Percentiles rank a stretch among this genome's conserved stretches.
phyloP scores from a whole-genome alignment of 164 flowering plant species.

The Taxillus chinensis region DNA sequence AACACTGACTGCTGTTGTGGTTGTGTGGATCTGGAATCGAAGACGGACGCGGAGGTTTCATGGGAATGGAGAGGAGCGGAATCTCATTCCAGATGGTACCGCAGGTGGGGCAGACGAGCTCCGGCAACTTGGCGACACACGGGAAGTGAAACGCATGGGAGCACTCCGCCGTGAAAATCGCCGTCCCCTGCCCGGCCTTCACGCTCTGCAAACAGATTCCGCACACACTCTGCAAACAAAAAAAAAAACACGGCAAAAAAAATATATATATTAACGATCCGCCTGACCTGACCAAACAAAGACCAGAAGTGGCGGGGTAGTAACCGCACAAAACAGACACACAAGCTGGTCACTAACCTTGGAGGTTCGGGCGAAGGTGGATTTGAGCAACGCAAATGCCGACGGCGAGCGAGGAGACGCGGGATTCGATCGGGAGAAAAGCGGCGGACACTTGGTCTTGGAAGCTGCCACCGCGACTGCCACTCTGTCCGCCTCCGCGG shows the following conservation, averaged over 20 bases:
- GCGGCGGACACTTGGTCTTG: neutral
- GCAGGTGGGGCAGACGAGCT: constrained; percentile 78
- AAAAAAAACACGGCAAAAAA: constrained; percentile 3
- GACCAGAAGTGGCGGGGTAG: neutral
- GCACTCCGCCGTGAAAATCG: constrained; percentile 91
- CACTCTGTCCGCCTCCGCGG: neutral
- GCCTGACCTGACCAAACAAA: neutral
- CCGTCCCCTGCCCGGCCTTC: constrained; percentile 81
- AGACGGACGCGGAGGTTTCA: neutral
- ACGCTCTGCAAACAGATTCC: constrained; percentile 79
- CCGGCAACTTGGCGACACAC: constrained; percentile 59
- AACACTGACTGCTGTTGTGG: neutral
- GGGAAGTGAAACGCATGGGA: constrained; percentile 86
- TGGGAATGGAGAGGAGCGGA: constrained; percentile 62
- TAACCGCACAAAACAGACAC: too few relatives aligned
- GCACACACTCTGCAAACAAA: constrained; percentile 58
- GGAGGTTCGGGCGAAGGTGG: constrained; percentile 20
- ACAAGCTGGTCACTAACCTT: neutral
- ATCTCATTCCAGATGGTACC: constrained; percentile 59
- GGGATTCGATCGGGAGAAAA: neutral
- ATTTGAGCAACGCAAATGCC: neutral
- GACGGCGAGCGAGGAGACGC: constrained; percentile 1
- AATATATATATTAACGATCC: neutral
- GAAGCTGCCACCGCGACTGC: neutral
- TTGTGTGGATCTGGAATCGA: neutral